Percentiles rank a stretch among this genome's conserved stretches.
These are phyloP conservation scores for Trichoderma sp. DNA, from an alignment of 2,329 filamentous ascomycete genomes.

Conservation along the genomic window DNA sequence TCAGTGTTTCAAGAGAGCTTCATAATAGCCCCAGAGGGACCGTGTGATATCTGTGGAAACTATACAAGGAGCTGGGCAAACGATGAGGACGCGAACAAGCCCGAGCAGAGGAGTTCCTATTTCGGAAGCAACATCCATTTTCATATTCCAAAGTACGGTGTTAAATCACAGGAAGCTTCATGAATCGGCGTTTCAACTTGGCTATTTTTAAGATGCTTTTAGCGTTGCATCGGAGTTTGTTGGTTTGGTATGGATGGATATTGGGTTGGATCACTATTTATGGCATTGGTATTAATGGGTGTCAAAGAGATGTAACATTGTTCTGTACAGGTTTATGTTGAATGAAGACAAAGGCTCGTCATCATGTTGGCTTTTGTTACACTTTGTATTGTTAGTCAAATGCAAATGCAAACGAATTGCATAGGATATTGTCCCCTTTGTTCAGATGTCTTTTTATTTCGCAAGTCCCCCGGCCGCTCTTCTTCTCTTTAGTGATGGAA, in stretches of 20 bases:
- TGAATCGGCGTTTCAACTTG: neutral
- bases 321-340: neutral
- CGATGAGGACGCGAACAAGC: conserved; percentile 8
- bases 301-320: neutral
- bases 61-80: conserved; percentile 30
- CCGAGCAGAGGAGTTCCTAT: conserved; percentile 24
- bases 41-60: conserved; percentile 23
- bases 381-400: neutral
- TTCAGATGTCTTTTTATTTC: neutral
- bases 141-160: neutral
- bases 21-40: neutral
- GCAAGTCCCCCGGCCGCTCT: neutral
- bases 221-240: neutral
- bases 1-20: conserved; percentile 7
- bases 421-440: neutral
- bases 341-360: neutral
- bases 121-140: conserved; percentile 28
- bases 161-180: neutral
- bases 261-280: neutral
- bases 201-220: neutral
- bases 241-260: neutral
- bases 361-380: neutral
- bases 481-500: neutral
- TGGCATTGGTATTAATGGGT: neutral
- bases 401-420: neutral